Percentiles rank a stretch among this genome's conserved stretches.
Evolutionary conservation across 768 basidiomycete species (phyloP).

Genomic region (Leccinum truebloodii): DNA sequence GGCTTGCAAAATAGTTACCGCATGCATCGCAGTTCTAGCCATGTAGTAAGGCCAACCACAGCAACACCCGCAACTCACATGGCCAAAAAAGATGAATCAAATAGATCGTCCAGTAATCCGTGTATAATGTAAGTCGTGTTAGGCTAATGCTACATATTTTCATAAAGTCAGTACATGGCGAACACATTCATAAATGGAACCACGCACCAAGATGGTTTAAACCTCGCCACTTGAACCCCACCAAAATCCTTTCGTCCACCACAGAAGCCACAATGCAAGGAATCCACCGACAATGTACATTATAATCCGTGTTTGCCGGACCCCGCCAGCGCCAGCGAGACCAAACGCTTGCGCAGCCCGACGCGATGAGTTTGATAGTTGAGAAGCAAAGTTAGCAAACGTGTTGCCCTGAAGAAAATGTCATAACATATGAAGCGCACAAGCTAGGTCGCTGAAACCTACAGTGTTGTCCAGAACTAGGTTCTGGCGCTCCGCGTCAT

Average conservation of each 20-base stretch:
- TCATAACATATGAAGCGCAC: background rate
- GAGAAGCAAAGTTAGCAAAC: conserved; percentile 64
- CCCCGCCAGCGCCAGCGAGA: conserved; percentile 54
- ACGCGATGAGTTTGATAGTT: conserved; percentile 65
- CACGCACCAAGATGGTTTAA: conserved; percentile 20
- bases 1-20: background rate
- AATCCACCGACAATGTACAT: conserved; percentile 57
- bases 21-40: background rate
- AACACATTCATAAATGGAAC: background rate
- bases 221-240: conserved; percentile 21
- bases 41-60: background rate
- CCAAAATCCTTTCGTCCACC: conserved; percentile 54
- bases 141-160: background rate
- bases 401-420: conserved; percentile 52
- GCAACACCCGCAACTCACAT: background rate
- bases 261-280: conserved; percentile 56
- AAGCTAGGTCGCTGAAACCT: conserved; percentile 25
- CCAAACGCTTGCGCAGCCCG: conserved; percentile 79
- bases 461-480: conserved; percentile 76
- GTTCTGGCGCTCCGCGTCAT: conserved; percentile 84
- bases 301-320: conserved; percentile 71
- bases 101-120: conserved; percentile 9
- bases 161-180: background rate
- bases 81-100: background rate
- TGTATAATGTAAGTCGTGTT: background rate